Conservation (phyloP, 768 basidiomycete genomes). For the Paxillus ammoniavirescens region DNA sequence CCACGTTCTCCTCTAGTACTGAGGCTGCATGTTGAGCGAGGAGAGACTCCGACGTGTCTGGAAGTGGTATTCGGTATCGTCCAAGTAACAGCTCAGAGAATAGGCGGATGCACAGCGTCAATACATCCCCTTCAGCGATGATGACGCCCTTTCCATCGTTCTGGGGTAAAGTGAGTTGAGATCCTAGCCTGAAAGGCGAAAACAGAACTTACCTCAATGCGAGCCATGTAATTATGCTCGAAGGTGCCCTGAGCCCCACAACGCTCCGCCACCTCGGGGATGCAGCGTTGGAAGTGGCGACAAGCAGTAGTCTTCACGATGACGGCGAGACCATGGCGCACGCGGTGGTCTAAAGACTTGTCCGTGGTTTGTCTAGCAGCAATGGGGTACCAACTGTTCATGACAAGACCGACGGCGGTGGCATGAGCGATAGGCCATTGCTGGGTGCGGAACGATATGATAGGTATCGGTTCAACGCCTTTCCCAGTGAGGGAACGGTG, state of each 20-base stretch:
- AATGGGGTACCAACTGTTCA: constrained; percentile 46
- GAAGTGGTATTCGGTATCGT: constrained; percentile 50
- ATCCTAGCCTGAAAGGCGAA: neutral
- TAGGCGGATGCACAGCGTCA: constrained; percentile 53
- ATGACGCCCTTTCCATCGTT: constrained; percentile 51
- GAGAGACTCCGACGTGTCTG: constrained; percentile 43
- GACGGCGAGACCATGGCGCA: constrained; percentile 56
- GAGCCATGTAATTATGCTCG: constrained; percentile 59
- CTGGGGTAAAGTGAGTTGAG: constrained; percentile 9
- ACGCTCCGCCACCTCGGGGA: constrained; percentile 55
- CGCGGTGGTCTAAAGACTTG: constrained; percentile 39
- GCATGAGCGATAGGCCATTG: constrained; percentile 58
- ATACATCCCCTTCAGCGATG: constrained; percentile 55
- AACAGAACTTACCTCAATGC: constrained; percentile 44
- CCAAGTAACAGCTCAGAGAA: constrained; percentile 58
- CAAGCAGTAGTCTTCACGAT: constrained; percentile 55
- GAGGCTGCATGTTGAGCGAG: constrained; percentile 50
- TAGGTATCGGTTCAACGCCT: constrained; percentile 41
- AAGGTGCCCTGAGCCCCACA: constrained; percentile 68
- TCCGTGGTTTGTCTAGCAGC: constrained; percentile 38
- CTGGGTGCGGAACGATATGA: constrained; percentile 64
- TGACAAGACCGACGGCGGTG: constrained; percentile 49
- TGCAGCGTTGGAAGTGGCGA: constrained; percentile 51
- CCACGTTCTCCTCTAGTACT: constrained; percentile 46
- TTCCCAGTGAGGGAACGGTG: constrained; percentile 51